Percentiles rank a stretch among this genome's conserved stretches.
phyloP scores from a whole-genome alignment of 345 rosid genomes.

The Turritis glabra region DNA sequence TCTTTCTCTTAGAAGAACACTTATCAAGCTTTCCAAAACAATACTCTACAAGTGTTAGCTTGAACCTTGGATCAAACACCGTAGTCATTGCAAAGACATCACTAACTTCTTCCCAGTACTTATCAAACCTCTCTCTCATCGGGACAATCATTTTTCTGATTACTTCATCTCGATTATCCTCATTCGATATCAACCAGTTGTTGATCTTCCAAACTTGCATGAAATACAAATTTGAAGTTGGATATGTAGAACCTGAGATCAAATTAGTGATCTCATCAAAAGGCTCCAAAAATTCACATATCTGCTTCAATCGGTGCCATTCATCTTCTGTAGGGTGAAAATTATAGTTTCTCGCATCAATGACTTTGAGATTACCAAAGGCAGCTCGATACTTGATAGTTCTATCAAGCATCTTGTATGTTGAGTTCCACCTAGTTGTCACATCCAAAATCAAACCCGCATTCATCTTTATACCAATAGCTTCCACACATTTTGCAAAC shows the following conservation, averaged over 20 bases:
- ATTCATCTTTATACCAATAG: not conserved
- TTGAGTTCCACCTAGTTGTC: not conserved
- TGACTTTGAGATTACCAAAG: not conserved
- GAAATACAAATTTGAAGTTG: slow-evolving; percentile 5
- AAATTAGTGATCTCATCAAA: not conserved
- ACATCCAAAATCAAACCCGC: not conserved
- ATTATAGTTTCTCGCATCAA: not conserved
- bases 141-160: not conserved
- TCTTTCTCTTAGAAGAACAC: not conserved
- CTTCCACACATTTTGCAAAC: not conserved
- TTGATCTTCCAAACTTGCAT: not conserved
- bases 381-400: not conserved
- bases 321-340: not conserved
- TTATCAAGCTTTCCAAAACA: not conserved
- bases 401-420: not conserved
- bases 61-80: not conserved
- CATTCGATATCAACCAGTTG: not conserved
- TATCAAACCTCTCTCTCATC: not conserved
- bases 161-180: not conserved
- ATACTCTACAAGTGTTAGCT: not conserved
- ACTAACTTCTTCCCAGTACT: not conserved
- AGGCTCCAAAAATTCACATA: not conserved
- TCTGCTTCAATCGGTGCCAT: not conserved
- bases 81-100: slow-evolving; percentile 4
- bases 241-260: not conserved